Evolutionary conservation across 148 eudicot genomes (phyloP), one percentile per base, ranked within the genome.

Genomic region (Rhododendron ferrugineum): DNA sequence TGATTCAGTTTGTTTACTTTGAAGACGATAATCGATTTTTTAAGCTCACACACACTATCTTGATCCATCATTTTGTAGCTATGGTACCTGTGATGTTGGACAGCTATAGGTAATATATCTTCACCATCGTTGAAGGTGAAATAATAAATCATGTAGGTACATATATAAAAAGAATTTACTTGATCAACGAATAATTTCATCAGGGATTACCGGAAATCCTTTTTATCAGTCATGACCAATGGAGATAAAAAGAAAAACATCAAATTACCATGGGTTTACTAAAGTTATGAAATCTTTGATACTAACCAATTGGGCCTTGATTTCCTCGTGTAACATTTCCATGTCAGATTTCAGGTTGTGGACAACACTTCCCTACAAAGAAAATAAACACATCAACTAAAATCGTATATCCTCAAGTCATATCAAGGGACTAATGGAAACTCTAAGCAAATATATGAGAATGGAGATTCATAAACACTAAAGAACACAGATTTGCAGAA

Each of bases 311-410:
- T 89, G 92, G 83, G 90, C 84, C 86, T 91, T 94, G 80, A 97
- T 94, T 89, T 97, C 98, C 79, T 86, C 93, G 83, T 93, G 98
- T 86, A 95, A 88, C 84, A 52, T 92, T 86, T 93, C 94, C 92
- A 94, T 90, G 80, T 95, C 99, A 89, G 83, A 88, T 90, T 89
- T 97, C 79, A 97, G 87, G 83, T 94, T 98, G 90, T 86, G 84
- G 86, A 95, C 98, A 87, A 90, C 82, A 86, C 91, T 88, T 60
- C 96, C 99, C 99, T 97, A 91, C 32, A 90, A 84, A 78, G 34
- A 18, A 83, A 58, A 42, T 36, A 73, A 82, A 83, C 3, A 58
- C 14, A 84, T 52, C 75, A 82, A 83, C 58, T 15, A 50, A 46
- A 58, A 60, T 20, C 60, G 60, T 77, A 47, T 37, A 68, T 23